Evolutionary conservation across 1,284 basidiomycete genomes (phyloP), one percentile per base, ranked within the genome.

Genomic region (Naganishia albida): DNA sequence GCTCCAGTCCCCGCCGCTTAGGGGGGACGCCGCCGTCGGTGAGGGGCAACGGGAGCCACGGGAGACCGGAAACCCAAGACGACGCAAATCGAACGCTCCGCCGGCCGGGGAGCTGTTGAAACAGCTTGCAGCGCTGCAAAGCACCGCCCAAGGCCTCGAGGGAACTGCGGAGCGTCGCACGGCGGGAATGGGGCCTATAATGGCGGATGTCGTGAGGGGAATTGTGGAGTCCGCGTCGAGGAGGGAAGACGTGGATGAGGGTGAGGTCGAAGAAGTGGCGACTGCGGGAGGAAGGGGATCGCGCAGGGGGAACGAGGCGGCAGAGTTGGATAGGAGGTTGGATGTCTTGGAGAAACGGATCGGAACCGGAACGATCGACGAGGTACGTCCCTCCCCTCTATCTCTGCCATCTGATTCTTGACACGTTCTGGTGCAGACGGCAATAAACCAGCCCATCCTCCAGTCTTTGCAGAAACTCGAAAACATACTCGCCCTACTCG

Each of bases 391-490:
- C 13, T 25, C 4, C 18, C 52, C 23, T n/a, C n/a, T n/a, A n/a
- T n/a, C 46, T 20, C 46, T 3, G 0, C 6, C n/a, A 10, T 30
- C 18, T 40, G 57, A 16, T 30, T 43, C 3, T 43, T 42, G 16
- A 2, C 0, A 7, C 2, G 23, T 25, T 13, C 78, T 73, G 7
- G 72, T 86, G 86, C 78, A 81, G 10, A 85, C 87, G 0, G 86
- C 86, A 3, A 81, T 92, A 13, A 87, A 90, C 0, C 83, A 88
- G 1, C 93, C 95, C 0, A 82, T 98, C 16, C 80, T 96, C 0
- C 87, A 90, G 0, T 86, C 92, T 49, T 82, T 98, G 48, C 85
- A 85, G 18, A 87, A 91, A 34, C 85, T 97, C 43, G 92, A 91
- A 73, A 86, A 87, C 30, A 67, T 75, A 64, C 82, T 98, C 34